phyloP scores from a whole-genome alignment of 148 eudicot genomes.

The Amaranthus palmeri region DNA sequence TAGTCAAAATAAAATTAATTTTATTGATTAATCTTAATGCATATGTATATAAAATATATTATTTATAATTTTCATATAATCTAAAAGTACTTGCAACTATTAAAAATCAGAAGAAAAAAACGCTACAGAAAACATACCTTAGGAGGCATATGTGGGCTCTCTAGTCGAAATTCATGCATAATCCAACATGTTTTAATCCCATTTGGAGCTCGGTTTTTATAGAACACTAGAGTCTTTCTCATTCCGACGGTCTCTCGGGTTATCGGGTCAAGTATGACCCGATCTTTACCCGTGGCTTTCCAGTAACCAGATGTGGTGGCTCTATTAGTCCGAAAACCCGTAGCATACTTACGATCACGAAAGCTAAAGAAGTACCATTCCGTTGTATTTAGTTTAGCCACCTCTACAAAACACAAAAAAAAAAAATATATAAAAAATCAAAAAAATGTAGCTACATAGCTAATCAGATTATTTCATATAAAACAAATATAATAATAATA shows the following conservation, averaged over 20 bases:
- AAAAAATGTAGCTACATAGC: not conserved
- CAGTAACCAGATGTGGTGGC: constrained; percentile 86
- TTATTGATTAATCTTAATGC: too few relatives aligned
- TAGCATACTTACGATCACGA: constrained; percentile 84
- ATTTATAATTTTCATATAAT: too few relatives aligned
- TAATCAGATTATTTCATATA: constrained; percentile 5
- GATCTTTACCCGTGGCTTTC: constrained; percentile 96
- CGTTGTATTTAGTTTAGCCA: constrained; percentile 72
- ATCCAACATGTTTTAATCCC: constrained; percentile 93
- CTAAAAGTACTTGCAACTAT: too few relatives aligned
- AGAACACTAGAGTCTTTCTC: constrained; percentile 91
- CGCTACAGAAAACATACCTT: constrained; percentile 38
- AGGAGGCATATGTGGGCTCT: constrained; percentile 81
- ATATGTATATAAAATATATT: too few relatives aligned
- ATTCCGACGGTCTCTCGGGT: constrained; percentile 56
- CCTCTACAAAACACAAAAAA: constrained; percentile 36
- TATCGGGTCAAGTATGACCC: constrained; percentile 52
- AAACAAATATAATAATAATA: constrained; percentile 5
- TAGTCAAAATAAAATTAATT: too few relatives aligned
- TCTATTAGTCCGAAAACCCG: constrained; percentile 74
- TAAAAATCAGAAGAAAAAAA: too few relatives aligned
- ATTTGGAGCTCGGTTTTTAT: constrained; percentile 75
- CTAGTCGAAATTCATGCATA: constrained; percentile 93
- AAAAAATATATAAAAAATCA: not conserved
- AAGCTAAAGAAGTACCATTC: constrained; percentile 99